Conservation (phyloP, 345 rosid species). For the Hibiscus tridactylites region DNA sequence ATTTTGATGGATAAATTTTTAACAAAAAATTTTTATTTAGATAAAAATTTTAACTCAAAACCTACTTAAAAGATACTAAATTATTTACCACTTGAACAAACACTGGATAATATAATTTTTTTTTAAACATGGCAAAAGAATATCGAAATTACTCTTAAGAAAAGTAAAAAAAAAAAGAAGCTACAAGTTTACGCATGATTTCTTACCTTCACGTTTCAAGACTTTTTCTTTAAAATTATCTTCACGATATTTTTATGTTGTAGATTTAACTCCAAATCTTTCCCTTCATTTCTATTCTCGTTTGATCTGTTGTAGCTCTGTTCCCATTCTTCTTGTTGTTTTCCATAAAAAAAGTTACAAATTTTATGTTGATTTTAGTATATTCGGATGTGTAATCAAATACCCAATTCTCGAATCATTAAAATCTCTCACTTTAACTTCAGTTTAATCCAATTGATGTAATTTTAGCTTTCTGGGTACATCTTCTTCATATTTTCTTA, state of each 20-base stretch:
- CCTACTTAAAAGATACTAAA: no score
- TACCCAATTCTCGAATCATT: constrained; percentile 22
- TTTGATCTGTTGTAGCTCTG: constrained; percentile 1
- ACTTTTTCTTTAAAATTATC: not conserved
- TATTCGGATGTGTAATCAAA: not conserved
- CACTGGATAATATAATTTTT: no score
- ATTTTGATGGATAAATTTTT: no score
- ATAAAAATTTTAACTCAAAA: no score
- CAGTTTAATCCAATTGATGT: constrained; percentile 3
- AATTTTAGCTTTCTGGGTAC: constrained; percentile 10
- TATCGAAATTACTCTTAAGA: not conserved
- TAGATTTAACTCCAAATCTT: constrained; percentile 12
- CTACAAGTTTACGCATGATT: not conserved
- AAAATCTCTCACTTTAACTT: constrained; percentile 15
- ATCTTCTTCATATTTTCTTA: not conserved
- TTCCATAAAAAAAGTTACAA: not conserved
- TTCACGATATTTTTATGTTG: not conserved
- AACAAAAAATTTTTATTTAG: no score
- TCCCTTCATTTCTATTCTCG: not conserved
- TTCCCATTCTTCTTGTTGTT: not conserved
- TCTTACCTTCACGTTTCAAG: not conserved
- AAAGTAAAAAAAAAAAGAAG: not conserved
- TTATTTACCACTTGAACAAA: no score
- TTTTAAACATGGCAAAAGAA: no score
- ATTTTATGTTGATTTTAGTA: not conserved